These are phyloP conservation scores for Aspergillus sp. DNA, from an alignment of 2,329 filamentous ascomycete genomes.

Conservation along the genomic window DNA sequence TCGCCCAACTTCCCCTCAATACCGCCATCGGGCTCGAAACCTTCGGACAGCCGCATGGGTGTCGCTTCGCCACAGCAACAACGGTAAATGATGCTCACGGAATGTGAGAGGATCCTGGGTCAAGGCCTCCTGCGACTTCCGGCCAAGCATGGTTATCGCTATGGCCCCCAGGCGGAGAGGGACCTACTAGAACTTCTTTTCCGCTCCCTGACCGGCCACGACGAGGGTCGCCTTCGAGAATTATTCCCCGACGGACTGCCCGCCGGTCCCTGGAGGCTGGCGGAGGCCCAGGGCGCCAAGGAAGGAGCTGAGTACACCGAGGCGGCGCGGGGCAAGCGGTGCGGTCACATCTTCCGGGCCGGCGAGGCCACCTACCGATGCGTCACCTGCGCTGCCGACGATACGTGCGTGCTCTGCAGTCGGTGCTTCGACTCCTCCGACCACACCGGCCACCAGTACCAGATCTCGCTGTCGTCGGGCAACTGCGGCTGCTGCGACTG, in stretches of 20 bases:
- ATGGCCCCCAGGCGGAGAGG: slow-evolving; percentile 67
- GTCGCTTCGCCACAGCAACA: slow-evolving; percentile 15
- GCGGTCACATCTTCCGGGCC: slow-evolving; percentile 93
- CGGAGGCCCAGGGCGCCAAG: slow-evolving; percentile 84
- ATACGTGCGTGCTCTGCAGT: slow-evolving; percentile 92
- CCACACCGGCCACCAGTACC: slow-evolving; percentile 88
- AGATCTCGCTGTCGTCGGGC: slow-evolving; percentile 81
- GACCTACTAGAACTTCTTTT: slow-evolving; percentile 80
- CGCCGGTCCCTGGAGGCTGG: slow-evolving; percentile 68
- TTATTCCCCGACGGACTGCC: slow-evolving; percentile 79
- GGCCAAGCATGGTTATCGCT: slow-evolving; percentile 70
- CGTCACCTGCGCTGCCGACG: slow-evolving; percentile 89
- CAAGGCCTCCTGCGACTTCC: slow-evolving; percentile 79
- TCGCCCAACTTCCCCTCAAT: not conserved
- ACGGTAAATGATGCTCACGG: slow-evolving; percentile 46
- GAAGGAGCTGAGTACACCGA: slow-evolving; percentile 95
- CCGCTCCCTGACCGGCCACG: slow-evolving; percentile 76
- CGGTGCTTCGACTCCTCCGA: slow-evolving; percentile 95
- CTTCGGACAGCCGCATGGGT: slow-evolving; percentile 27
- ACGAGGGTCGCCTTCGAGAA: slow-evolving; percentile 69
- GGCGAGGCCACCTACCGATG: slow-evolving; percentile 94
- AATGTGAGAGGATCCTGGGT: slow-evolving; percentile 76
- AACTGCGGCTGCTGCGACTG: slow-evolving; percentile 98
- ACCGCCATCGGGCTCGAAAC: not conserved
- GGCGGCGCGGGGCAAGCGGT: slow-evolving; percentile 85